Base-by-base conservation (phyloP, 2,329 filamentous ascomycete genomes). In the Scedosporium dehoogii region DNA sequence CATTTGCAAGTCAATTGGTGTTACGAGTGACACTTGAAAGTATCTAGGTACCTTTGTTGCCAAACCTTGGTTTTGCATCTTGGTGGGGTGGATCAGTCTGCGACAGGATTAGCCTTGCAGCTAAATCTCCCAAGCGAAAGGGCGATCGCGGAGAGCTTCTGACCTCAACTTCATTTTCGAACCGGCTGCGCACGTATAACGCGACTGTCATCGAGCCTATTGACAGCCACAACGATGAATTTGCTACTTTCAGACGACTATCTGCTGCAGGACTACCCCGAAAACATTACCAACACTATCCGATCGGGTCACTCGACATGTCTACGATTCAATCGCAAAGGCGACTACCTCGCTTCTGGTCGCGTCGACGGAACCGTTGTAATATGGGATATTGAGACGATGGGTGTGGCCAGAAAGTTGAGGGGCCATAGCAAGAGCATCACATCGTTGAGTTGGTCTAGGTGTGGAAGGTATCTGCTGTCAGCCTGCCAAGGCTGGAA, bases 401-500 rank as follows among this genome's bases (percentile, higher is more conserved):
- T 96, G 81, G 93, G 94, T 44, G 91, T 97, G 4, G 94, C 94
- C 63, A 88, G 92, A 71, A 99, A 97, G 76, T 80, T 99, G 66
- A 86, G 91, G 67, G 94, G 93, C 12, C 94, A 99, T 76, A 96
- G 90, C 59, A 88, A 91, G 71, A 93, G 94, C 72, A 92, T 99
- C 63, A 93, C 96, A 68, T 96, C 91, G 60, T 76, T 99, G 64
- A 96, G 92, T 78, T 99, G 94, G 94, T 97, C 93, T 60, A 84
- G 88, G 69, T 91, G 92, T 75, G 93, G 94, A 27, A 85, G 91
- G 67, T 97, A 96, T 74, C 81, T 99, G 60, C 83, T 99, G 63
- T 96, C 91, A 63, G 90, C 92, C 10, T 96, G 92, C 55, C 91
- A 97, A 73, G 94, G 96, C 70, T 97, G 93, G 90, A 96, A 96